Conservation (phyloP, 495 filamentous ascomycete genomes). For the Aspergillus affinis region DNA sequence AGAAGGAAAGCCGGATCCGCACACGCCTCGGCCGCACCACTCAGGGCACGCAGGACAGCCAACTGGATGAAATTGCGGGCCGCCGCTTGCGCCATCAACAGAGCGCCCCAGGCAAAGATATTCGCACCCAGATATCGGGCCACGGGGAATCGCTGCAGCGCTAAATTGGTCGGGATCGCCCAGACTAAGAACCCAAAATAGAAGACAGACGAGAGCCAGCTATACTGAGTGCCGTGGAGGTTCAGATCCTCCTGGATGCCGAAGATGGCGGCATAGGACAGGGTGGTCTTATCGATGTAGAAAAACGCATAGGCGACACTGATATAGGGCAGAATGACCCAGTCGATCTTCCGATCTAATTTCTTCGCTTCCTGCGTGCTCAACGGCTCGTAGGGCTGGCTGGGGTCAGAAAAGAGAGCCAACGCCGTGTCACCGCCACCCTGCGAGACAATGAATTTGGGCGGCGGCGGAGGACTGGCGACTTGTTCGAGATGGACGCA, state of each 20-base stretch:
- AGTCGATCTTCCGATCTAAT: conserved; percentile 49
- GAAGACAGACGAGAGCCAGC: conserved; percentile 50
- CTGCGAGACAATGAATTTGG: too few relatives aligned
- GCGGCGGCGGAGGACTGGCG: too few relatives aligned
- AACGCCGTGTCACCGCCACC: conserved; percentile 30
- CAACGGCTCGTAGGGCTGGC: conserved; percentile 32
- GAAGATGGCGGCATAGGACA: conserved; percentile 60
- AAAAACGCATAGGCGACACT: conserved; percentile 54
- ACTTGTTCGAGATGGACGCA: too few relatives aligned
- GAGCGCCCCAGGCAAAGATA: conserved; percentile 60
- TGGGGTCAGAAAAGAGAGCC: conserved; percentile 27
- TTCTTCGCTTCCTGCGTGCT: conserved; percentile 40
- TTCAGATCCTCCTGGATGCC: conserved; percentile 51
- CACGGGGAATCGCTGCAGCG: conserved; percentile 58
- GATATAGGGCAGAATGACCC: conserved; percentile 37
- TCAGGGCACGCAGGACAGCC: conserved; percentile 48
- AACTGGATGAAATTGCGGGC: conserved; percentile 54
- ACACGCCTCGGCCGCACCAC: conserved; percentile 57
- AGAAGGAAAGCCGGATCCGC: conserved; percentile 39
- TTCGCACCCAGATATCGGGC: conserved; percentile 58
- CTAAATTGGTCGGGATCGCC: conserved; percentile 52
- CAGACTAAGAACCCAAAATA: conserved; percentile 52
- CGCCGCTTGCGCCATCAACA: conserved; percentile 56
- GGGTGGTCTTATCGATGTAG: conserved; percentile 54
- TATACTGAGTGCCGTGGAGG: conserved; percentile 49